Evolutionary conservation across 371 early-diverging fungal genomes (phyloP).

Genomic region (Lichtheimia ramosa): DNA sequence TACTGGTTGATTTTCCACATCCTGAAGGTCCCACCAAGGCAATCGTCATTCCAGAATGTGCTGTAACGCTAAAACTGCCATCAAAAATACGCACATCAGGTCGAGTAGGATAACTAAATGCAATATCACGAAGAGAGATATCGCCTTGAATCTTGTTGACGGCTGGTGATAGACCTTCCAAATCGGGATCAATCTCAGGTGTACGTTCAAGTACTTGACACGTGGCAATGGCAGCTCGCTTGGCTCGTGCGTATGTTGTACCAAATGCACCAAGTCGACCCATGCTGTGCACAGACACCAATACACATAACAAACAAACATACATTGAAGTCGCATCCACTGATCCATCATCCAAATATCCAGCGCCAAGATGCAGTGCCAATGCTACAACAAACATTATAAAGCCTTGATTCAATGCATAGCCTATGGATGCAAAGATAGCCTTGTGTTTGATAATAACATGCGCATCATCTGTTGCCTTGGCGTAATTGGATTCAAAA

Average conservation of each 20-base stretch:
- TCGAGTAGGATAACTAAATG: slow-evolving; percentile 76
- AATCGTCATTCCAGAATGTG: slow-evolving; percentile 73
- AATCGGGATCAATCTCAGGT: slow-evolving; percentile 60
- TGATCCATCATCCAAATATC: slow-evolving; percentile 21
- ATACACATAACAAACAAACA: slow-evolving; percentile 64
- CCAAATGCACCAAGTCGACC: slow-evolving; percentile 55
- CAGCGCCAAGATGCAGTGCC: slow-evolving; percentile 43
- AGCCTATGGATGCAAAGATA: slow-evolving; percentile 48
- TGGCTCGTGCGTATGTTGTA: slow-evolving; percentile 72
- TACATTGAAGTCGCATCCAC: slow-evolving; percentile 30
- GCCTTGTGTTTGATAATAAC: slow-evolving; percentile 48
- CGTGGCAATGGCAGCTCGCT: slow-evolving; percentile 73
- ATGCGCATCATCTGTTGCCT: slow-evolving; percentile 57
- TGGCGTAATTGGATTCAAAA: slow-evolving; percentile 52
- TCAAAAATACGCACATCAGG: slow-evolving; percentile 74
- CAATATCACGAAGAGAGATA: slow-evolving; percentile 60
- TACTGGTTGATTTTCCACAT: slow-evolving; percentile 85
- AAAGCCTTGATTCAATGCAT: slow-evolving; percentile 56
- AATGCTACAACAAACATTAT: slow-evolving; percentile 51
- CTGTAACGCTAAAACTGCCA: slow-evolving; percentile 65
- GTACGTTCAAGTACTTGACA: slow-evolving; percentile 70
- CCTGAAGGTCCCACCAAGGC: slow-evolving; percentile 85
- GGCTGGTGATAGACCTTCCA: slow-evolving; percentile 23
- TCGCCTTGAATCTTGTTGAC: slow-evolving; percentile 2
- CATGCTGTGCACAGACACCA: slow-evolving; percentile 68